Base-by-base conservation (phyloP, 352 stramenopile genomes). In the Pythium oligandrum region DNA sequence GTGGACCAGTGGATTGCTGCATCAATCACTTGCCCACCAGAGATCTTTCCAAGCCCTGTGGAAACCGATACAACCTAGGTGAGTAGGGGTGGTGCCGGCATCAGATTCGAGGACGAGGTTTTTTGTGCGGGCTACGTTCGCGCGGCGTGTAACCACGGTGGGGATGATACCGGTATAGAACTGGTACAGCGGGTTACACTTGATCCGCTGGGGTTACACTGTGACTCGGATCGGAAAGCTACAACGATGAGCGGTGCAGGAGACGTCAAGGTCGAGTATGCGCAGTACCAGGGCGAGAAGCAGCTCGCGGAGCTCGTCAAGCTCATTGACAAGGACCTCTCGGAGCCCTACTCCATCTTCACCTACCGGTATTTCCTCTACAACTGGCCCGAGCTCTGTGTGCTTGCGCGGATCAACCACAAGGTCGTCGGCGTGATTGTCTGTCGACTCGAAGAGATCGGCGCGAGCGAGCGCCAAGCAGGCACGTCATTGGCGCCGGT, bases 361-460 rank as follows among this genome's bases (percentile, higher is more conserved):
- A 98, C 93, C 49, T 98, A 98, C 71, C 83, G 93, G n/a, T 98
- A 98, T 66, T 98, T 98, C 64, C 73, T 98, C 47, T 93, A 93
- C 70, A 97, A 95, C 63, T 98, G 92, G 92, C 93, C 93, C 12
- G 72, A 96, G 48, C 73, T 98, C 44, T 97, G 90, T 51, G 75
- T 98, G 42, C 65, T 97, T 40, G 92, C 84, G 44, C 78, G 80
- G 10, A 68, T 90, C 53, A 81, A 90, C 49, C 75, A 90, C 36
- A 90, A 88, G 48, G 74, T 97, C 44, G 88, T 97, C 31, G 93
- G 90, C 37, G 87, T 92, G 37, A 93, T 98, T 43, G 86, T 98
- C 59, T 96, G 88, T 57, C 94, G 95, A n/a, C 71, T 85, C 43
- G 93, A 98, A 58, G 61, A 81, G 37, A 78, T 93, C 30, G 78